Evolutionary conservation across 2,329 filamentous ascomycete genomes (phyloP).

Genomic region (Calonectria hongkongensis): DNA sequence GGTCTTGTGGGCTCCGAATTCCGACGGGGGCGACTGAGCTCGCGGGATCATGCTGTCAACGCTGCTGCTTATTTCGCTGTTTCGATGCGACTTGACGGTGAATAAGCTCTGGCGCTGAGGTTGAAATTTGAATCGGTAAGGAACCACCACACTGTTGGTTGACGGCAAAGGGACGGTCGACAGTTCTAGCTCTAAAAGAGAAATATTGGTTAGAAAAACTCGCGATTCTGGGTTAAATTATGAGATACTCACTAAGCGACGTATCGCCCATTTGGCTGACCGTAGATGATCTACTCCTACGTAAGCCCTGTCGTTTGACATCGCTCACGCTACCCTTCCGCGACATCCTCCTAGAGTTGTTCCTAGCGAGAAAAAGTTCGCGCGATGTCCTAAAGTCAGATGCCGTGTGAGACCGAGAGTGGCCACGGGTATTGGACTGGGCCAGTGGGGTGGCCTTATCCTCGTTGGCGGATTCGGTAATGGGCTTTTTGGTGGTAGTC

Average conservation of each 20-base stretch:
- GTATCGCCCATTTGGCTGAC: background rate
- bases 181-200: background rate
- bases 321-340: background rate
- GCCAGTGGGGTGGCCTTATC: background rate
- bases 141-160: background rate
- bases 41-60: conserved; percentile 9
- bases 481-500: background rate
- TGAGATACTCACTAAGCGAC: background rate
- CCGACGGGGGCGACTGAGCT: background rate
- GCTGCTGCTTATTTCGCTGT: conserved; percentile 18
- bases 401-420: conserved; percentile 10
- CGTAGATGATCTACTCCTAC: background rate
- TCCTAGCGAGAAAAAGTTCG: background rate
- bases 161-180: conserved; percentile 1
- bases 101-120: conserved; percentile 14
- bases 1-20: background rate
- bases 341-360: background rate
- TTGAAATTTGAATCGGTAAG: conserved; percentile 14
- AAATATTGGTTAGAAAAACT: background rate
- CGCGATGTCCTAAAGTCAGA: background rate
- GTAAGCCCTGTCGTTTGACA: background rate
- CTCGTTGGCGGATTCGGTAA: background rate
- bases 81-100: background rate
- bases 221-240: rapidly evolving
- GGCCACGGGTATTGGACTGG: background rate